Evolutionary conservation across 768 basidiomycete species (phyloP), one percentile per base, ranked within the genome.

Genomic region (Boletus reticulatus): DNA sequence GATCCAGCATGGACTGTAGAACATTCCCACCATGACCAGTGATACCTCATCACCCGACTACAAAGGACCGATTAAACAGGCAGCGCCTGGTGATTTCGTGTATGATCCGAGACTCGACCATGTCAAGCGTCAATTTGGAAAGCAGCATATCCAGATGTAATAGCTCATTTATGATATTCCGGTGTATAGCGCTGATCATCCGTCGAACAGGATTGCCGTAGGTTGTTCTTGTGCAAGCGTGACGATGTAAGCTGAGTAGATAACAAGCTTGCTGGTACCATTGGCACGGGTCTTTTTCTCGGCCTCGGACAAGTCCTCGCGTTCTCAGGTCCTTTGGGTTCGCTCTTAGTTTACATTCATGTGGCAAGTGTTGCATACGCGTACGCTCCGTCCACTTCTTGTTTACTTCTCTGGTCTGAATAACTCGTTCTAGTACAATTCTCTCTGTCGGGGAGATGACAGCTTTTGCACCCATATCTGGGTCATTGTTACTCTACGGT

Each of bases 281-380:
- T 72, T 27, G 68, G 70, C 13, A 70, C 70, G 0, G 70, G 70
- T 12, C 63, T 72, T 16, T 72, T 72, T 52, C 49, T 68, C 8
- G 70, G 70, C 10, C 60, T 72, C 16, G 70, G 70, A 34, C 43
- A 66, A 47, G 56, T 72, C n/a, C 68, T 71, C 8, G 46, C 62
- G 4, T 20, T 54, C 13, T 55, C 59, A 24, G 70, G 70, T 34
- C 70, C 70, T 17, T 55, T 70, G 31, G 70, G 68, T 36, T 62
- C 63, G 16, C 62, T 71, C n/a, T 16, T 72, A 14, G 68, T 70
- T 47, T 72, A 62, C 55, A 43, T 63, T 7, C 68, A 67, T 4
- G 64, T 68, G 4, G 64, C 57, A 6, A 67, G 61, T 7, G 70
- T 72, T 10, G 55, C 62, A 14, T 71, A 67, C 43, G 60, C 65